Evolutionary conservation across 495 filamentous ascomycete species (phyloP).

Genomic region (Penicillium maclennaniae): DNA sequence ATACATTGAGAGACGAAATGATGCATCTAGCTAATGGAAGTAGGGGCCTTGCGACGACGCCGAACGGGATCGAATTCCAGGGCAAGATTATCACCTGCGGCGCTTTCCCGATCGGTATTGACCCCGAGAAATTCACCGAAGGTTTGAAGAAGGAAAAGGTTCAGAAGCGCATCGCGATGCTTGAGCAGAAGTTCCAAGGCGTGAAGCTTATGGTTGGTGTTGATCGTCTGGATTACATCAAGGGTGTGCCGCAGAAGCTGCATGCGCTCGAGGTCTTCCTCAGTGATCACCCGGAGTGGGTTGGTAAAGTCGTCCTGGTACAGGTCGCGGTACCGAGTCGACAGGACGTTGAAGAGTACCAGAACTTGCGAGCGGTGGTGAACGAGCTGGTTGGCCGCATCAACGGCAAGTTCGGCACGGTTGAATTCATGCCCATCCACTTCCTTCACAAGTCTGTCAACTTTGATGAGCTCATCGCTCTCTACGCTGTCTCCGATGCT

Average conservation of each 20-base stretch:
- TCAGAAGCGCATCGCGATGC: slow-evolving; percentile 76
- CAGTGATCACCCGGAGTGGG: slow-evolving; percentile 95
- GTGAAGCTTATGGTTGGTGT: slow-evolving; percentile 96
- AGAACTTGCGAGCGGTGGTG: slow-evolving; percentile 87
- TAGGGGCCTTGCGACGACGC: slow-evolving; percentile 73
- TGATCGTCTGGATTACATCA: slow-evolving; percentile 95
- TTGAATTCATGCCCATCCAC: slow-evolving; percentile 98
- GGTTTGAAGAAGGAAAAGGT: slow-evolving; percentile 80
- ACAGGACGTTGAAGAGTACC: slow-evolving; percentile 96
- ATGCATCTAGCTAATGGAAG: slow-evolving; percentile 7
- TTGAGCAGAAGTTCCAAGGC: slow-evolving; percentile 89
- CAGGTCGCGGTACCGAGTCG: slow-evolving; percentile 93
- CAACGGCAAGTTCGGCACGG: slow-evolving; percentile 90
- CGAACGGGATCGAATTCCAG: slow-evolving; percentile 83
- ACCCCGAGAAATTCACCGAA: slow-evolving; percentile 91
- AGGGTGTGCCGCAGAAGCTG: slow-evolving; percentile 94
- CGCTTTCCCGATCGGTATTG: slow-evolving; percentile 95
- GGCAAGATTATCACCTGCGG: slow-evolving; percentile 81
- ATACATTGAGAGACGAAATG: not conserved
- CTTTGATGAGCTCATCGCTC: slow-evolving; percentile 87
- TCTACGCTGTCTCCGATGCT: slow-evolving; percentile 90
- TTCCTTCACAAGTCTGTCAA: slow-evolving; percentile 93
- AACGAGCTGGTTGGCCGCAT: slow-evolving; percentile 94
- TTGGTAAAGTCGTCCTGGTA: slow-evolving; percentile 95
- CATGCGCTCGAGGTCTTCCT: slow-evolving; percentile 95